Percentiles rank a stretch among this genome's conserved stretches.
These are phyloP conservation scores for Exidia glandulosa DNA, from an alignment of 768 basidiomycete genomes.

Conservation along the genomic window DNA sequence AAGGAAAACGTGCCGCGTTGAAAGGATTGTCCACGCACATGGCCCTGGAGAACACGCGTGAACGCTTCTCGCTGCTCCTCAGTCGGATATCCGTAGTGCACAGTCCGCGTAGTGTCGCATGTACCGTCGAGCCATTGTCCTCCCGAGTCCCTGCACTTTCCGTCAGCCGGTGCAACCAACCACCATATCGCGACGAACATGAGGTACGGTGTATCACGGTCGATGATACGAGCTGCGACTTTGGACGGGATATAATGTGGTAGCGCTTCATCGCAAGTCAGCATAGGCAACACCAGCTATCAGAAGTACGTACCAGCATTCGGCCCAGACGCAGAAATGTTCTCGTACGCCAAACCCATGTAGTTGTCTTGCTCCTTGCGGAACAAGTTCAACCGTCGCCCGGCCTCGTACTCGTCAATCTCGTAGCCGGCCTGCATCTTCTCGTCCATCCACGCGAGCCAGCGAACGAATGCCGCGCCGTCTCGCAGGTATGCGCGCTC, in stretches of 20 bases:
- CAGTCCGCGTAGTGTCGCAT: constrained; percentile 62
- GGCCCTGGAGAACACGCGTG: constrained; percentile 92
- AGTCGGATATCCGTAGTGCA: constrained; percentile 84
- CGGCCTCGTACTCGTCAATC: constrained; percentile 89
- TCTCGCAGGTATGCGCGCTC: constrained; percentile 80
- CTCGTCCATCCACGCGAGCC: constrained; percentile 85
- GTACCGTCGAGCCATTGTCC: constrained; percentile 87
- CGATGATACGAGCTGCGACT: constrained; percentile 57
- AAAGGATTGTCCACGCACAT: constrained; percentile 45
- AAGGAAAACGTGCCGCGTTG: constrained; percentile 10
- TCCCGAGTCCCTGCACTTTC: constrained; percentile 69
- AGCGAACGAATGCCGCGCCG: constrained; percentile 74
- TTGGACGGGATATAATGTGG: constrained; percentile 86
- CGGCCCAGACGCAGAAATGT: constrained; percentile 78
- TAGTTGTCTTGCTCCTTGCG: constrained; percentile 60
- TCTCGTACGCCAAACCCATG: constrained; percentile 81
- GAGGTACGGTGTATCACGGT: constrained; percentile 72
- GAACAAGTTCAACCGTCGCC: constrained; percentile 69
- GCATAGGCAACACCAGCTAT: neutral
- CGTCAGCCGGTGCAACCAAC: neutral
- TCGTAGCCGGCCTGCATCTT: constrained; percentile 66
- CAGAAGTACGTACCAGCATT: constrained; percentile 52
- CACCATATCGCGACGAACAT: constrained; percentile 41
- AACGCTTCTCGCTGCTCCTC: constrained; percentile 81
- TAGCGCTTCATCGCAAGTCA: constrained; percentile 38